phyloP scores from a whole-genome alignment of 768 basidiomycete species.

The Lyophyllum semitale region DNA sequence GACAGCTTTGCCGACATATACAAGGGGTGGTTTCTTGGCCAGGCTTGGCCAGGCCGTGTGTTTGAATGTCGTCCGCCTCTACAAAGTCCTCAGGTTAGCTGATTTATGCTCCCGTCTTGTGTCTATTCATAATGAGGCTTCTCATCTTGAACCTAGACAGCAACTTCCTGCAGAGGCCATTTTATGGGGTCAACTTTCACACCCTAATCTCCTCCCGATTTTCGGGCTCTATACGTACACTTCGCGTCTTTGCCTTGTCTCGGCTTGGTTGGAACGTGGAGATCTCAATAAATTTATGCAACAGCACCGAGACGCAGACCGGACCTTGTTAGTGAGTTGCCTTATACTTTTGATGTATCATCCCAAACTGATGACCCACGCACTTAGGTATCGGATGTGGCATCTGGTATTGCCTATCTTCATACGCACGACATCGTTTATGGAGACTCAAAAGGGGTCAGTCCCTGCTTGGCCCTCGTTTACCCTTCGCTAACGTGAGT shows the following conservation, averaged over 20 bases:
- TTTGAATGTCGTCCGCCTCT: conserved; percentile 14
- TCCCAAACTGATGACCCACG: not conserved
- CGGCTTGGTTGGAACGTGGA: conserved; percentile 39
- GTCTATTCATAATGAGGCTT: too few species aligned
- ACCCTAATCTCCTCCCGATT: conserved; percentile 31
- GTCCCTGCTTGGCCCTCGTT: not conserved
- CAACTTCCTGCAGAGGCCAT: conserved; percentile 8
- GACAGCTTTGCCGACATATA: conserved; percentile 13
- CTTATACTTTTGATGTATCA: not conserved
- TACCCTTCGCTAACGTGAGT: not conserved
- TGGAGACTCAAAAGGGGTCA: conserved; percentile 46
- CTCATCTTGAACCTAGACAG: not conserved
- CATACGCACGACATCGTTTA: conserved; percentile 39
- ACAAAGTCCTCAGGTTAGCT: conserved; percentile 9
- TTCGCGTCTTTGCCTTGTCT: conserved; percentile 30
- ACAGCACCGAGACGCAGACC: conserved; percentile 8
- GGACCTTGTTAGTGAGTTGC: not conserved
- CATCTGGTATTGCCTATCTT: conserved; percentile 33
- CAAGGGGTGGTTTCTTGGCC: conserved; percentile 2
- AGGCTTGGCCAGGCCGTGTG: conserved; percentile 11
- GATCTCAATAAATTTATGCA: conserved; percentile 26
- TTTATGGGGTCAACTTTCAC: conserved; percentile 11
- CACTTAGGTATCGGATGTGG: conserved; percentile 30
- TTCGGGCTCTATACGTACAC: conserved; percentile 28
- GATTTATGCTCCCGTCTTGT: too few species aligned